Conservation (phyloP, 805 yeast species). For the Wickerhamiella lipophila region DNA sequence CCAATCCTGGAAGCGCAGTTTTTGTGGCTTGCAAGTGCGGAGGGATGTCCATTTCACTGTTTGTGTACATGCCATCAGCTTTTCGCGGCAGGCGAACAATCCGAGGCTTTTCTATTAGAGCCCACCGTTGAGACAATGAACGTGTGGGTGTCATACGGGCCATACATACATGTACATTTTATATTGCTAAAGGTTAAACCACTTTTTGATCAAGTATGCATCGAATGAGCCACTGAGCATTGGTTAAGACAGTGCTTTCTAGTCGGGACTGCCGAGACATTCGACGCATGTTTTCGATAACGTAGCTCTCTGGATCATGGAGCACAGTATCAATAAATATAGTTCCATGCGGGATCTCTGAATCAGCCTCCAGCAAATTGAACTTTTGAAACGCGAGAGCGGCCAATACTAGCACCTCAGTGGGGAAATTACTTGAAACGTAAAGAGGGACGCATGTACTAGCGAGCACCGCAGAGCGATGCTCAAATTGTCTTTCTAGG, state of each 20-base stretch:
- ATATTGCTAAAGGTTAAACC: too few relatives aligned
- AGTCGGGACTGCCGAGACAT: slow-evolving; percentile 14
- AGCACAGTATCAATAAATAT: slow-evolving; percentile 17
- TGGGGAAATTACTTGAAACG: slow-evolving; percentile 4
- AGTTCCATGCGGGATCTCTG: slow-evolving; percentile 17
- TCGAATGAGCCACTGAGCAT: slow-evolving; percentile 26
- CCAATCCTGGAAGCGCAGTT: slow-evolving; percentile 2
- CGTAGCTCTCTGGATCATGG: slow-evolving; percentile 1
- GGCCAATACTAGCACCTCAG: slow-evolving; percentile 11
- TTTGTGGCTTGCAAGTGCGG: background rate
- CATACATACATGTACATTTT: slow-evolving; percentile 18
- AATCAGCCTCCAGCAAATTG: slow-evolving; percentile 1
- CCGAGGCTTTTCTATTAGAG: slow-evolving; percentile 10
- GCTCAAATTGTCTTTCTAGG: slow-evolving; percentile 22
- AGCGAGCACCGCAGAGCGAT: slow-evolving; percentile 18
- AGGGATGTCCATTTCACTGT: background rate
- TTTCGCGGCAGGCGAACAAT: background rate
- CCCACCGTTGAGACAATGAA: slow-evolving; percentile 7
- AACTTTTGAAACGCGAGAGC: slow-evolving; percentile 15
- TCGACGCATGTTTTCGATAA: slow-evolving; percentile 12
- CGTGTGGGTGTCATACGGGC: slow-evolving; percentile 27
- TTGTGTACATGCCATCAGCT: background rate
- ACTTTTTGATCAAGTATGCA: slow-evolving; percentile 25
- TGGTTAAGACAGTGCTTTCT: slow-evolving; percentile 15
- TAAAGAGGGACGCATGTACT: slow-evolving; percentile 18